Base-by-base conservation (phyloP, 495 filamentous ascomycete species). In the Penicillium malachiteum region DNA sequence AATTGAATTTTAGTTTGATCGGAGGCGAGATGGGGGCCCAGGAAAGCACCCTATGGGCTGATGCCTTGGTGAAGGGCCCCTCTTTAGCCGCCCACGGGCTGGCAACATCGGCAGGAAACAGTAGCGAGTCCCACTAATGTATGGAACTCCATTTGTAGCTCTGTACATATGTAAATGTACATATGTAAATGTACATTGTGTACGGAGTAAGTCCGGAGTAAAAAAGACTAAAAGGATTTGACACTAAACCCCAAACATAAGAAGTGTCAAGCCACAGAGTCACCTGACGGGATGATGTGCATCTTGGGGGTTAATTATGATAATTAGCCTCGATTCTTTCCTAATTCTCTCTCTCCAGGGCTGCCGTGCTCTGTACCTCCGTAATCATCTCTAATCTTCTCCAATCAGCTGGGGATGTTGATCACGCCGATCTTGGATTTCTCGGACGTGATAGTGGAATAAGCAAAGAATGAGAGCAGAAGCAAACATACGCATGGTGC, bases 1-100 rank as follows among this genome's bases (percentile, higher is more conserved):
- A 21, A 9, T 52, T 45, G 40, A 18, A 46, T 40, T 43, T 45
- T 18, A 57, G 12, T 16, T 43, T 11, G n/a, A 48, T 34, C 31
- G 21, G 35, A n/a, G 40, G 41, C 51, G 60, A 54, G 43, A 46
- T 64, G 57, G 64, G 60, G 55, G 60, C n/a, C 32, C 42, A 49
- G 62, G 62, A 60, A 62, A 62, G 47, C 42, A 60, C 38, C 60
- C 50, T 53, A 64, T 66, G 60, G 60, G 60, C 40, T 61, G 50
- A 33, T 13, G 9, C 21, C 21, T 26, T 26, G 21, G 21, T 26
- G 21, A 26, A 33, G 26, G 44, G 59, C 43, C 32, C 46, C 32
- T 34, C 2, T 35, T 54, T 43, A 53, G 33, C 47, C 48, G 51
- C 50, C 43, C 26, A 42, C 14, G n/a, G 14, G 18, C 17, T 10